Percentiles rank a stretch among this genome's conserved stretches.
These are phyloP conservation scores for Malassezia restricta DNA, from an alignment of 1,284 basidiomycete genomes.

Conservation along the genomic window DNA sequence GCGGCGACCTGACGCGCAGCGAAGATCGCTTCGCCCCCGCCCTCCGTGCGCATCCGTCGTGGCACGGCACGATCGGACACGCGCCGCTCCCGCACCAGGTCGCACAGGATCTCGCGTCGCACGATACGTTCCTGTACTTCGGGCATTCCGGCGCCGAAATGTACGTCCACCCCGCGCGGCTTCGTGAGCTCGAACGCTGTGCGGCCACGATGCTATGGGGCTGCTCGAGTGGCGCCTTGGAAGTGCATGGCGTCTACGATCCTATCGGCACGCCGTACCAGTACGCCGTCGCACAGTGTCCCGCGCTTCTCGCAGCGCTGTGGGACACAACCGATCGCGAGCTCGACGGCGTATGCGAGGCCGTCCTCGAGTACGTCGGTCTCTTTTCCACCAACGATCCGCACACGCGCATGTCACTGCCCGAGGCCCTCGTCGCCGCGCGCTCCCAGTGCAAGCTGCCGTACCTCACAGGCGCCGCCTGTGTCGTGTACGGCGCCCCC, in stretches of 20 bases:
- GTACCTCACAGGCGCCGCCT: constrained; percentile 89
- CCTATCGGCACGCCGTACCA: constrained; percentile 77
- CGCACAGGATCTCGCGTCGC: constrained; percentile 20
- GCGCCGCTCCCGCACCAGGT: constrained; percentile 48
- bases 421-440: constrained; percentile 66
- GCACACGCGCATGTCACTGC: constrained; percentile 51
- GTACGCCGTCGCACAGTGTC: constrained; percentile 91
- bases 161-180: constrained; percentile 67
- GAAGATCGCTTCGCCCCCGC: constrained; percentile 69
- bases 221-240: constrained; percentile 79
- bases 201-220: constrained; percentile 97
- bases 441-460: constrained; percentile 72
- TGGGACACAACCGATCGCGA: constrained; percentile 99
- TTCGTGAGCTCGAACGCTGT: constrained; percentile 65
- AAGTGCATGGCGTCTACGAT: constrained; percentile 86
- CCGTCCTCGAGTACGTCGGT: constrained; percentile 64
- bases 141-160: constrained; percentile 93
- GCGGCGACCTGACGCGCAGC: constrained; percentile 73
- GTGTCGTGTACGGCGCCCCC: constrained; percentile 87
- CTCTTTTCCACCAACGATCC: constrained; percentile 48
- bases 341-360: constrained; percentile 78
- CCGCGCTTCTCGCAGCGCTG: constrained; percentile 79
- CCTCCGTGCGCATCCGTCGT: constrained; percentile 55
- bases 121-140: constrained; percentile 58
- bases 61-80: constrained; percentile 69